Conservation (phyloP, 129 eudicot genomes). For the Gnaphalium uliginosum region DNA sequence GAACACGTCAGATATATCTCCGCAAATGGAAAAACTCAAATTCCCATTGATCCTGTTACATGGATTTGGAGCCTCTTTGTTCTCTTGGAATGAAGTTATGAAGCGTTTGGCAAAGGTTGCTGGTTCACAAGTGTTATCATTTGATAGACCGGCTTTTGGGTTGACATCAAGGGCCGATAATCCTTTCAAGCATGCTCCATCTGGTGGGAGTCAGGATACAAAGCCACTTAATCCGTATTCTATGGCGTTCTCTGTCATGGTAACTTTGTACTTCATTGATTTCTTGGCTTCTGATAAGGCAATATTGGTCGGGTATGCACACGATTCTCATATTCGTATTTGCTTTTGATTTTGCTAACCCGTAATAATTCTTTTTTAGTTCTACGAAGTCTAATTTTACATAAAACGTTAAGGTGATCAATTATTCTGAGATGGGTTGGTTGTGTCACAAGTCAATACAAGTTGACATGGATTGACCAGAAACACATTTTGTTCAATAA, state of each 20-base stretch:
- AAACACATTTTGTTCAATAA: neutral
- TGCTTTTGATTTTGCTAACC: neutral
- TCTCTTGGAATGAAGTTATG: constrained; percentile 82
- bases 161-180: constrained; percentile 70
- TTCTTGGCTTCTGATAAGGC: constrained; percentile 70
- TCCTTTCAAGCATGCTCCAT: constrained; percentile 30
- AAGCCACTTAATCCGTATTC: constrained; percentile 85
- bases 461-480: neutral
- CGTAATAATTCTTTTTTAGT: constrained; percentile 1
- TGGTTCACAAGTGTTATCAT: constrained; percentile 73
- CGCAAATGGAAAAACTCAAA: constrained; percentile 31
- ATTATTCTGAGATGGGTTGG: neutral
- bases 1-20: constrained; percentile 32
- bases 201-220: constrained; percentile 37
- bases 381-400: neutral
- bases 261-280: constrained; percentile 73
- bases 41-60: constrained; percentile 77
- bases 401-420: neutral
- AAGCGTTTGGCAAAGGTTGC: constrained; percentile 60
- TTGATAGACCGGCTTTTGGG: constrained; percentile 99
- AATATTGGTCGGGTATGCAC: constrained; percentile 75
- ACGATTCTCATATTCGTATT: constrained; percentile 5
- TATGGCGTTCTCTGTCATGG: constrained; percentile 72
- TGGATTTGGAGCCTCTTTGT: constrained; percentile 94
- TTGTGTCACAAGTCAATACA: neutral